Percentiles rank a stretch among this genome's conserved stretches.
phyloP scores from a whole-genome alignment of 2,329 filamentous ascomycete species.

The Aspergillus japonicus region DNA sequence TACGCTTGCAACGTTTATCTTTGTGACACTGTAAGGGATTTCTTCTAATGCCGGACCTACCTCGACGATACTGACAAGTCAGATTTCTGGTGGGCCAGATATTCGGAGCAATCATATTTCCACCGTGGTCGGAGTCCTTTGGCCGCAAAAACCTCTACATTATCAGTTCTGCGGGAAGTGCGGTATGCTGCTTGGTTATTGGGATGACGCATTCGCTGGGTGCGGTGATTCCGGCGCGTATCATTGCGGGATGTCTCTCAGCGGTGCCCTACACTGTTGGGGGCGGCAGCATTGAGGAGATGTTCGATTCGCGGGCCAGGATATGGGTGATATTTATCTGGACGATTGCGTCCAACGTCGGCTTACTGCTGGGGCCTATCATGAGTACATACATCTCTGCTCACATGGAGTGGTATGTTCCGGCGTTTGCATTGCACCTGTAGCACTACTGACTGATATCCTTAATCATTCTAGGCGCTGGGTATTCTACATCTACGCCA shows the following conservation, averaged over 20 bases:
- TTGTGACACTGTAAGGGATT: background rate
- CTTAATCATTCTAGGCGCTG: conserved; percentile 3
- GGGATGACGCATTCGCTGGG: conserved; percentile 1
- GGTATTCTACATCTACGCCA: conserved; percentile 12
- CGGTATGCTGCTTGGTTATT: conserved; percentile 6
- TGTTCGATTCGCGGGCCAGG: conserved; percentile 5
- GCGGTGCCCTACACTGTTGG: conserved; percentile 10
- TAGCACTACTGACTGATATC: background rate
- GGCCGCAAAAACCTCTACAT: conserved; percentile 12
- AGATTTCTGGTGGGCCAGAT: conserved; percentile 7
- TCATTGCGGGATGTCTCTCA: conserved; percentile 8
- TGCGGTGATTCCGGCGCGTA: conserved; percentile 5
- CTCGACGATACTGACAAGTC: background rate
- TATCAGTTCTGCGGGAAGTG: background rate
- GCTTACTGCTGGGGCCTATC: conserved; percentile 6
- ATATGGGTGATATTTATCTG: conserved; percentile 9
- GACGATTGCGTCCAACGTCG: conserved; percentile 1
- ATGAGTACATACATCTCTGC: conserved; percentile 3
- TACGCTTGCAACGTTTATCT: background rate
- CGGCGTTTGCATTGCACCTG: background rate
- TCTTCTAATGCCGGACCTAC: no score
- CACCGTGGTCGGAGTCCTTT: conserved; percentile 10
- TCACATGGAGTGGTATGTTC: conserved; percentile 3
- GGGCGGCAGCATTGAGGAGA: conserved; percentile 10
- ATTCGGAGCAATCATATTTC: conserved; percentile 7